phyloP scores from a whole-genome alignment of 495 filamentous ascomycete species.

The Haplographium delicatum region DNA sequence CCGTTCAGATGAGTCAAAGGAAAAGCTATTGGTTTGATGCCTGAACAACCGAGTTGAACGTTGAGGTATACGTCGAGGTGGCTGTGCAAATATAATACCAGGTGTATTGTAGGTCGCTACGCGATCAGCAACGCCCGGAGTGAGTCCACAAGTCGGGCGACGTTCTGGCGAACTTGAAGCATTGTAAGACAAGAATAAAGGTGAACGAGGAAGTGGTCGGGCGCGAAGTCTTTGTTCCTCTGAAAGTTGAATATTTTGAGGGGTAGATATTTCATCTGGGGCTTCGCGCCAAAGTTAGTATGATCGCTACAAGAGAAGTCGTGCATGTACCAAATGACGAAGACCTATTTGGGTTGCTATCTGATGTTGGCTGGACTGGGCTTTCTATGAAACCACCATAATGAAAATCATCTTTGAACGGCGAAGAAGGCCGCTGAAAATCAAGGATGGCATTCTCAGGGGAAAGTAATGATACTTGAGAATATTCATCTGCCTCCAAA shows the following conservation, averaged over 20 bases:
- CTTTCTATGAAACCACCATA: slow-evolving; percentile 25
- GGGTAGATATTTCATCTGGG: slow-evolving; percentile 21
- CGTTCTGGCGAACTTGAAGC: slow-evolving; percentile 20
- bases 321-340: slow-evolving; percentile 21
- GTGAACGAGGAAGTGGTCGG: slow-evolving; percentile 20
- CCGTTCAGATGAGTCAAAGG: slow-evolving; percentile 24
- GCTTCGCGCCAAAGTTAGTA: slow-evolving; percentile 2
- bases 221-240: slow-evolving; percentile 2
- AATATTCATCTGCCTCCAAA: background rate
- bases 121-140: slow-evolving; percentile 15
- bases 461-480: slow-evolving; percentile 6
- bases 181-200: slow-evolving; percentile 22
- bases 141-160: slow-evolving; percentile 13
- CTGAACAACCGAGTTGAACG: slow-evolving; percentile 8
- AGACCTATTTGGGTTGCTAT: slow-evolving; percentile 2
- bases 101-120: slow-evolving; percentile 18
- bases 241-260: slow-evolving; percentile 3
- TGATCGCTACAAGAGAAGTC: background rate
- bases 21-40: slow-evolving; percentile 27
- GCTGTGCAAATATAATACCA: slow-evolving; percentile 24
- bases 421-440: slow-evolving; percentile 2
- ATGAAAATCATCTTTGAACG: slow-evolving; percentile 20
- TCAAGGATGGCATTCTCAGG: slow-evolving; percentile 15
- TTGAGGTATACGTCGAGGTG: slow-evolving; percentile 14
- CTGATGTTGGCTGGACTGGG: background rate